Conservation (phyloP, 108 stramenopile species). For the Skeletonema tropicum region DNA sequence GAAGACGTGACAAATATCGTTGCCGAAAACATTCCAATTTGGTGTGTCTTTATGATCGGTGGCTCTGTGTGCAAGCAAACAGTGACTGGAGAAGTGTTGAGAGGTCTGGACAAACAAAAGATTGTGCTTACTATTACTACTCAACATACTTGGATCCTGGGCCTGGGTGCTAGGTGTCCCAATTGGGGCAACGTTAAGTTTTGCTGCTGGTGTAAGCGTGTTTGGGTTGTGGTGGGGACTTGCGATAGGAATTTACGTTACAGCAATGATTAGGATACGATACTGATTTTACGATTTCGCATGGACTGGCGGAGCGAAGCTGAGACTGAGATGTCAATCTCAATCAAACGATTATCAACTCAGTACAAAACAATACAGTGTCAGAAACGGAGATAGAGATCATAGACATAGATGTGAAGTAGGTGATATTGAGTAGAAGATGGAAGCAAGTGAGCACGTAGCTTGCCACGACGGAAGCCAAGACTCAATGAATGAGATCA, state of each 20-base stretch:
- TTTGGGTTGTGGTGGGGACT: slow-evolving; percentile 37
- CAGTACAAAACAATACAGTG: background rate
- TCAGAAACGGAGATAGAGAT: background rate
- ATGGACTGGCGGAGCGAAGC: slow-evolving; percentile 14
- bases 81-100: slow-evolving; percentile 26
- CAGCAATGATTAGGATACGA: slow-evolving; percentile 21
- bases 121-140: slow-evolving; percentile 4
- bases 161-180: slow-evolving; percentile 4
- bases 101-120: slow-evolving; percentile 15
- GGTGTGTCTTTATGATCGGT: slow-evolving; percentile 50
- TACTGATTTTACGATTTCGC: slow-evolving; percentile 8
- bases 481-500: no score
- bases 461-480: no score
- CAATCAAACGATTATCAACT: background rate
- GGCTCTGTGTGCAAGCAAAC: slow-evolving; percentile 42
- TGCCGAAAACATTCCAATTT: slow-evolving; percentile 25
- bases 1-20: slow-evolving; percentile 34
- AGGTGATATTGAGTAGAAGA: no score
- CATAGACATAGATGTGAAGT: no score
- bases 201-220: background rate
- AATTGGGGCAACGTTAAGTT: background rate
- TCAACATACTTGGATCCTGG: slow-evolving; percentile 15
- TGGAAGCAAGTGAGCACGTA: background rate
- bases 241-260: slow-evolving; percentile 14
- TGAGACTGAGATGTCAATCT: no score